Base-by-base conservation (phyloP, 2,329 filamentous ascomycete species). In the Domatiomyces catenatus region DNA sequence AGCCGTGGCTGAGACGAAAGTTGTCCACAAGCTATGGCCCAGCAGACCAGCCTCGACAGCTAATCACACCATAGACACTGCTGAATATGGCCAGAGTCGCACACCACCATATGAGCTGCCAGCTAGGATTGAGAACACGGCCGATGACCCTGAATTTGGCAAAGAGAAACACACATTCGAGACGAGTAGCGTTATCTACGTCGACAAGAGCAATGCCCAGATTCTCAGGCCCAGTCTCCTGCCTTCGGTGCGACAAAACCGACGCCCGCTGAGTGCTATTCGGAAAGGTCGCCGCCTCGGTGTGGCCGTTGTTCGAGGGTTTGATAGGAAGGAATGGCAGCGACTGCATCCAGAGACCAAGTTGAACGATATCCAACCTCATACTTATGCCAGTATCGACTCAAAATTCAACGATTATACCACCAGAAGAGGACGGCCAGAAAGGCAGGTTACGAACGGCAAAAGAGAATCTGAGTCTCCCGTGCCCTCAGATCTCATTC, bases 1-100 rank as follows among this genome's bases (percentile, higher is more conserved):
- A 1, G 82, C 90, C 1, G 73, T 83, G 8, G 92, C 90, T 0
- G 92, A 98, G 66, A 83, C 92, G 68, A 96, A 96, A 65, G 82
- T 95, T 6, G 79, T 86, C 0, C 81, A 94, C 66, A 80, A 74
- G 36, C 69, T 96, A 7, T 95, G 89, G 88, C 55, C 54, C 64
- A 68, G 57, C 57, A 61, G 58, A 61, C 65, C 59, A 58, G 59
- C 28, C 57, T 63, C 67, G 60, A 57, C 70, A 60, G 48, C 66
- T 57, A 50, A 70, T 65, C 48, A 64, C 62, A 55, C 67, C 55
- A 54, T 59, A 17, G 50, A 50, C 10, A 62, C 50, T 56, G 61
- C 61, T 50, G 59, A 48, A 44, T 53, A 50, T 18, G 47, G 50
- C 42, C 54, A 50, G 43, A 54, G 55, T 43, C 32, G 22, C 7